A percentile compares a stretch with the other conserved stretches of the same genome.
These are phyloP conservation scores for Neohortaea acidophila DNA, from an alignment of 495 filamentous ascomycete genomes.

Conservation along the genomic window DNA sequence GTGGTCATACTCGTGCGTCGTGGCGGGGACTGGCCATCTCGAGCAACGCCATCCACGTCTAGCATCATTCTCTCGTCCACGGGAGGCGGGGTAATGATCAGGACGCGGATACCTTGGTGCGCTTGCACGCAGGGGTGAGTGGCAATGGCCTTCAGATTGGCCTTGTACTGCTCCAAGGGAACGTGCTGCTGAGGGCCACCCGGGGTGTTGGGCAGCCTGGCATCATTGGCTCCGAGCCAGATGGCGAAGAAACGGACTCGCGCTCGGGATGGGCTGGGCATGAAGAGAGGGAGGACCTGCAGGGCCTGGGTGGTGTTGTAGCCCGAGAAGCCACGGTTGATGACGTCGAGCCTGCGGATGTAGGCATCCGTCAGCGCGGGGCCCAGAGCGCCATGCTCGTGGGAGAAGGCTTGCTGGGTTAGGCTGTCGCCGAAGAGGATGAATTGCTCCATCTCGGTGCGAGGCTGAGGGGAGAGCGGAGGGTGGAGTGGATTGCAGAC, in stretches of 20 bases:
- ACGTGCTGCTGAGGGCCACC: slow-evolving; percentile 47
- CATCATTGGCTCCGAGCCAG: slow-evolving; percentile 82
- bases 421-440: slow-evolving; percentile 75
- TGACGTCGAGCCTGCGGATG: slow-evolving; percentile 47
- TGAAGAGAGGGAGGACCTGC: slow-evolving; percentile 40
- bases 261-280: slow-evolving; percentile 39
- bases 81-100: slow-evolving; percentile 66
- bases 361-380: slow-evolving; percentile 55
- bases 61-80: slow-evolving; percentile 58
- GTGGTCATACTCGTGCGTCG: slow-evolving; percentile 48
- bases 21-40: slow-evolving; percentile 22
- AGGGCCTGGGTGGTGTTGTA: slow-evolving; percentile 54
- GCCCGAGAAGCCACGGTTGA: slow-evolving; percentile 56
- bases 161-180: slow-evolving; percentile 53
- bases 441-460: slow-evolving; percentile 39
- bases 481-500: no score
- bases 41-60: slow-evolving; percentile 36
- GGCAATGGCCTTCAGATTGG: slow-evolving; percentile 54
- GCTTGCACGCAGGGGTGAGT: slow-evolving; percentile 49
- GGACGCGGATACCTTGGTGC: slow-evolving; percentile 50
- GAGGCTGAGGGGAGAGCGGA: no score
- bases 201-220: slow-evolving; percentile 40
- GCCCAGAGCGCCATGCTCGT: slow-evolving; percentile 42
- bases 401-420: slow-evolving; percentile 44
- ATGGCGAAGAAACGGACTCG: slow-evolving; percentile 55